phyloP scores from a whole-genome alignment of 257 asterid genomes.

The Nicotiana noctiflora region DNA sequence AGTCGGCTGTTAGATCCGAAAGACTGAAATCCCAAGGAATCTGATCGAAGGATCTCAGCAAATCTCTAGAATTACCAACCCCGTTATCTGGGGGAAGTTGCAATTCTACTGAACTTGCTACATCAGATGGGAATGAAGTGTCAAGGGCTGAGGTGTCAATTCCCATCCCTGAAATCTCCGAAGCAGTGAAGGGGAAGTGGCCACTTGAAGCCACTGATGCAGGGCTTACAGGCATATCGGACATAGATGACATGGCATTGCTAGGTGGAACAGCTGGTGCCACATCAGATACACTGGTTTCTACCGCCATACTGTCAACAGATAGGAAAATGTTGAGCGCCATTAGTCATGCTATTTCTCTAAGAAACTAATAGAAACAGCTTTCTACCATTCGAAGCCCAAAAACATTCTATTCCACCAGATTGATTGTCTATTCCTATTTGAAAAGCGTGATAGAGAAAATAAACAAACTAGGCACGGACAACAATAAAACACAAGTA shows the following conservation, averaged over 20 bases:
- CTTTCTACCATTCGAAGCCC: background rate
- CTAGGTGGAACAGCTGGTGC: constrained; percentile 55
- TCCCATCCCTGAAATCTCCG: constrained; percentile 79
- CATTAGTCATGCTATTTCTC: background rate
- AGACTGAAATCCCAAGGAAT: constrained; percentile 92
- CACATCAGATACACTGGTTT: constrained; percentile 41
- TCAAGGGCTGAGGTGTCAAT: constrained; percentile 75
- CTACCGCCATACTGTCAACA: constrained; percentile 62
- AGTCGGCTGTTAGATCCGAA: constrained; percentile 83
- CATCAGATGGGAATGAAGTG: constrained; percentile 75
- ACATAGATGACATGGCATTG: constrained; percentile 63
- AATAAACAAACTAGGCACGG: background rate
- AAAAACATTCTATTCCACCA: background rate
- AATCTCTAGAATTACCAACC: constrained; percentile 70
- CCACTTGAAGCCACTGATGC: constrained; percentile 88
- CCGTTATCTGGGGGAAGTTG: constrained; percentile 84
- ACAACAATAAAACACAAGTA: background rate
- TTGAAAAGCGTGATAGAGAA: background rate
- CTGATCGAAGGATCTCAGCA: constrained; percentile 73
- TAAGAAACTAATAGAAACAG: background rate
- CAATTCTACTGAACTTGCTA: constrained; percentile 63
- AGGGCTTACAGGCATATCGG: constrained; percentile 85
- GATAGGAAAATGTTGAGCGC: background rate
- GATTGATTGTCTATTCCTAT: background rate
- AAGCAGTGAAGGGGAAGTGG: constrained; percentile 77